These are phyloP conservation scores for Fusarium circinatum DNA, from an alignment of 2,329 filamentous ascomycete genomes.

Conservation along the genomic window DNA sequence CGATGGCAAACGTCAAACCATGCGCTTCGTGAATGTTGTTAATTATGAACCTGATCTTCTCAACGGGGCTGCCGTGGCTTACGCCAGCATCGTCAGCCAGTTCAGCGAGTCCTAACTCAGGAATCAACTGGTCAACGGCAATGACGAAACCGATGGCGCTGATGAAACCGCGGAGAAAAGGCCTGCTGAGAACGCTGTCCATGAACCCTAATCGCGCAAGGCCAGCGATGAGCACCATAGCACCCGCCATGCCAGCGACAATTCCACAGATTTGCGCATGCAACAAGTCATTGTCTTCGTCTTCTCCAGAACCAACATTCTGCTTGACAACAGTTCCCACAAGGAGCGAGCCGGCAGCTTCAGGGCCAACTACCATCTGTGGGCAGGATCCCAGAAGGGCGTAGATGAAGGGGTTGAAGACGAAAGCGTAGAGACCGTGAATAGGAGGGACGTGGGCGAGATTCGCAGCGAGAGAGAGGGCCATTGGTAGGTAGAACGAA, in stretches of 20 bases:
- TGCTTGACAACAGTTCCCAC: conserved; percentile 87
- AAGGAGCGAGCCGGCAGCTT: conserved; percentile 91
- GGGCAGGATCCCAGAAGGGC: conserved; percentile 91
- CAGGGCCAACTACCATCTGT: conserved; percentile 92
- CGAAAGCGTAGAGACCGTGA: conserved; percentile 93
- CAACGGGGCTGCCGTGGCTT: conserved; percentile 84
- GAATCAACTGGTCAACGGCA: conserved; percentile 91
- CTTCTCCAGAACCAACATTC: conserved; percentile 75
- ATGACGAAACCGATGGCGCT: conserved; percentile 97
- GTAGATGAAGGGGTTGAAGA: conserved; percentile 92
- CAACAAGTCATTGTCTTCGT: conserved; percentile 70
- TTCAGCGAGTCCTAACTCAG: conserved; percentile 81
- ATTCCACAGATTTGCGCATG: conserved; percentile 89
- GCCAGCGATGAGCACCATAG: conserved; percentile 88
- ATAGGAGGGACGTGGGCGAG: conserved; percentile 92
- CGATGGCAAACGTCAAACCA: conserved; percentile 78
- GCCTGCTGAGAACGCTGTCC: conserved; percentile 91
- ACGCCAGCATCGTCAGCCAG: conserved; percentile 73
- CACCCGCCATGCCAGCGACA: conserved; percentile 86
- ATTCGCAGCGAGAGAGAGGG: conserved; percentile 90
- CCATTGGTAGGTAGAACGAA: conserved; percentile 99
- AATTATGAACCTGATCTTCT: conserved; percentile 85
- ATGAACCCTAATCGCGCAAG: conserved; percentile 88
- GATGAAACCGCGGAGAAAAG: conserved; percentile 95
- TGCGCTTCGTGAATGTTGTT: conserved; percentile 74